phyloP scores from a whole-genome alignment of 805 yeast genomes.

The Brettanomyces anomalus region DNA sequence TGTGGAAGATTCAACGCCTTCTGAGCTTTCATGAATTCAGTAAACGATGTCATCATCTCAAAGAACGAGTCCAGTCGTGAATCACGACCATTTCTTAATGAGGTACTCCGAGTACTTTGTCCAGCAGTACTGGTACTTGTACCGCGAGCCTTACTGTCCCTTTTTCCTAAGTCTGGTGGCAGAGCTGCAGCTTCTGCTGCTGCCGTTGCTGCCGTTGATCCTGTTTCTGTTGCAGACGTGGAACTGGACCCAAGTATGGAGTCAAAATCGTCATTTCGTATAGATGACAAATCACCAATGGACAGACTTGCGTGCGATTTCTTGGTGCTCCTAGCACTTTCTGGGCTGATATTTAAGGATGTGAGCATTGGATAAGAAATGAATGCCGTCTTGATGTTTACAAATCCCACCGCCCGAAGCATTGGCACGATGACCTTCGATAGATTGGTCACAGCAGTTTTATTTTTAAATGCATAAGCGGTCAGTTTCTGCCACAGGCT shows the following conservation, averaged over 20 bases:
- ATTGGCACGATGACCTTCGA: constrained; percentile 14
- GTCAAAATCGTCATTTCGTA: background rate
- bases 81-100: constrained; percentile 16
- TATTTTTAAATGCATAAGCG: constrained; percentile 8
- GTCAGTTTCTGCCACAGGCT: constrained; percentile 15
- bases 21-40: constrained; percentile 18
- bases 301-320: no score
- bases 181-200: background rate
- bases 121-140: no score
- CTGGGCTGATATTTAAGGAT: constrained; percentile 2
- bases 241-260: background rate
- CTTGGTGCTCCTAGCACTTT: no score
- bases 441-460: constrained; percentile 12
- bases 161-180: background rate
- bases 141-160: no score
- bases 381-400: constrained; percentile 15
- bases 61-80: constrained; percentile 21
- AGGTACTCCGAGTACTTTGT: no score
- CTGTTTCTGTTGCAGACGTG: background rate
- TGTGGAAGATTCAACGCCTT: constrained; percentile 10
- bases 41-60: constrained; percentile 22
- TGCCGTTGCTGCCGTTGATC: background rate
- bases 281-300: no score
- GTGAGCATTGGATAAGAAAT: constrained; percentile 21
- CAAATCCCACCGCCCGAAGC: constrained; percentile 18